phyloP scores from a whole-genome alignment of 306 rosid genomes.

The Quercus aquifolioides region DNA sequence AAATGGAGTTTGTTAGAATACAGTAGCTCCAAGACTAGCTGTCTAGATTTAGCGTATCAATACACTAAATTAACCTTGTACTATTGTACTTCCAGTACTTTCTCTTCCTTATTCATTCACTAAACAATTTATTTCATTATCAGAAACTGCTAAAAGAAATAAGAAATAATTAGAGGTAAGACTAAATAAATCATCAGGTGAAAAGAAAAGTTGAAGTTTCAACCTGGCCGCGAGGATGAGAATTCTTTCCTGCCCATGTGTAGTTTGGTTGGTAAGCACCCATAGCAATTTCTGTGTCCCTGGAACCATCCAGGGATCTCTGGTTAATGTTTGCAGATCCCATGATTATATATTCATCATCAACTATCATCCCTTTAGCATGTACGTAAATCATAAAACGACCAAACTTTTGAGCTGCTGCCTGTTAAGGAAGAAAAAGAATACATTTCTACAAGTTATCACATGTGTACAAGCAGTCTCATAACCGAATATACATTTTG shows the following conservation, averaged over 20 bases:
- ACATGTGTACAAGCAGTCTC: background rate
- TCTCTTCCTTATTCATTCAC: no score
- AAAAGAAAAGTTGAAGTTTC: background rate
- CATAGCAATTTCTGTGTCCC: slow-evolving; percentile 78
- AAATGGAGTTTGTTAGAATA: no score
- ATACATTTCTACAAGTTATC: background rate
- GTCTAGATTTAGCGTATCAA: no score
- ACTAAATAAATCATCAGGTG: background rate
- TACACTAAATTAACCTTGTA: no score
- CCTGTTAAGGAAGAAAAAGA: slow-evolving; percentile 24
- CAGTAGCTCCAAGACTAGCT: no score
- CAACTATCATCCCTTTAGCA: slow-evolving; percentile 74
- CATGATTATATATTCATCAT: slow-evolving; percentile 58
- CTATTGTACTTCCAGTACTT: no score
- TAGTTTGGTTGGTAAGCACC: slow-evolving; percentile 74
- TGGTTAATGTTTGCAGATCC: slow-evolving; percentile 83
- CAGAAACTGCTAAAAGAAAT: no score
- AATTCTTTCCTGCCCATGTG: slow-evolving; percentile 45
- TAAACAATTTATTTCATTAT: no score
- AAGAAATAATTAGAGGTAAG: no score
- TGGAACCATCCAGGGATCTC: slow-evolving; percentile 76
- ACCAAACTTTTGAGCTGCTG: slow-evolving; percentile 40
- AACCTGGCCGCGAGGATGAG: slow-evolving; percentile 73
- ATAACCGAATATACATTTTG: background rate
- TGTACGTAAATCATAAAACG: slow-evolving; percentile 79